phyloP scores from a whole-genome alignment of 305 asterid species.

The Euphrasia arctica region DNA sequence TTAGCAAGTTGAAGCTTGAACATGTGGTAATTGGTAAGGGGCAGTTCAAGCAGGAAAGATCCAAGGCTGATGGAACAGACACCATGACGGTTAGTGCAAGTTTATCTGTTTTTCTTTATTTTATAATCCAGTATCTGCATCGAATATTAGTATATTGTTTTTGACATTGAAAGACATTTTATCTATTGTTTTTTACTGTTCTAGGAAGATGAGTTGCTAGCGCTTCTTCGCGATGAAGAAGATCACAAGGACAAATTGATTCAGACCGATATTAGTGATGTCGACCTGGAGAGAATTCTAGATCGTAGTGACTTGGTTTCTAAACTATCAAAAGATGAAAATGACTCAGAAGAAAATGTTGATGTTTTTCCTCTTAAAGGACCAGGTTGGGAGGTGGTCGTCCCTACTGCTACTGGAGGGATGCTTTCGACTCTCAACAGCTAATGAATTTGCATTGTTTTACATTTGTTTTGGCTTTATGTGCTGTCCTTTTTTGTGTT shows the following conservation, averaged over 20 bases:
- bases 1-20: constrained; percentile 93
- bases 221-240: constrained; percentile 69
- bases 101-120: background rate
- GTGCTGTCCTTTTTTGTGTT: background rate
- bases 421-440: constrained; percentile 78
- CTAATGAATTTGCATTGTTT: constrained; percentile 25
- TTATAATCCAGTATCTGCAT: background rate
- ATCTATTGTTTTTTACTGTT: background rate
- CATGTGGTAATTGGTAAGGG: constrained; percentile 99
- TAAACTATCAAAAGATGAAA: constrained; percentile 24
- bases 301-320: constrained; percentile 74
- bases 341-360: constrained; percentile 14
- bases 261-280: constrained; percentile 75
- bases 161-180: no score
- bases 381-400: constrained; percentile 97
- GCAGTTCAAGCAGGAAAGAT: constrained; percentile 80
- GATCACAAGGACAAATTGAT: constrained; percentile 69
- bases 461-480: background rate
- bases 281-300: constrained; percentile 68
- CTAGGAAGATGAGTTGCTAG: constrained; percentile 87
- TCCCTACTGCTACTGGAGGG: constrained; percentile 78
- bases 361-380: constrained; percentile 61
- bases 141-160: no score
- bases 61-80: constrained; percentile 47
- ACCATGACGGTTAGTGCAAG: constrained; percentile 47